Percentiles rank a stretch among this genome's conserved stretches.
Evolutionary conservation across 139 green algal species (phyloP).

Genomic region (Chlorella sp.): DNA sequence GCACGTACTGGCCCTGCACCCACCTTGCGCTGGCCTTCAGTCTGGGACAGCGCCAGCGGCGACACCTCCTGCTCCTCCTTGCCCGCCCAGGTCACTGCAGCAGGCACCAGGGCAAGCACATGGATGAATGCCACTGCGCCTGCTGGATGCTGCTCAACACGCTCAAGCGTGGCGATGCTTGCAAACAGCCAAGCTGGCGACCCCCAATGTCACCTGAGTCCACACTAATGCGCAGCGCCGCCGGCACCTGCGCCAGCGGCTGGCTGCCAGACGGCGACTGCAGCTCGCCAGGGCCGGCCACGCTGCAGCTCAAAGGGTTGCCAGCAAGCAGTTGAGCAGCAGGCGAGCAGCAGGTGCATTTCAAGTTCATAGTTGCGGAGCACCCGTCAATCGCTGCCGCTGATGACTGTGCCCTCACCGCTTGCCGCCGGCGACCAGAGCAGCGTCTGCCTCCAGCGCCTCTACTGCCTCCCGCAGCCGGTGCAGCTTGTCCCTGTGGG

Average conservation of each 20-base stretch:
- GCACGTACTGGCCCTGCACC: too few relatives aligned
- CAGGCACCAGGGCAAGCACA: too few relatives aligned
- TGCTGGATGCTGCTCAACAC: too few relatives aligned
- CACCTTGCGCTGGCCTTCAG: not conserved
- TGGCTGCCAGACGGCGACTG: constrained; percentile 4
- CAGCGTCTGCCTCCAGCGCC: constrained; percentile 35
- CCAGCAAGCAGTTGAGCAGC: too few relatives aligned
- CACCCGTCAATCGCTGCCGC: too few relatives aligned
- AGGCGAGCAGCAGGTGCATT: too few relatives aligned
- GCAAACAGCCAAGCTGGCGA: too few relatives aligned
- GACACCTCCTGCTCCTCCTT: not conserved
- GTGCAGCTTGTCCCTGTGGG: constrained; percentile 31
- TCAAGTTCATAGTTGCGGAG: too few relatives aligned
- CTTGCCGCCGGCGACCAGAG: not conserved
- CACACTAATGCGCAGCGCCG: not conserved
- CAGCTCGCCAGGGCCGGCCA: constrained; percentile 8
- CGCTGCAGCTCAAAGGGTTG: not conserved
- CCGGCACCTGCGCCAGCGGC: not conserved
- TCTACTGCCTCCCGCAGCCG: constrained; percentile 39
- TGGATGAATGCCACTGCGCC: too few relatives aligned
- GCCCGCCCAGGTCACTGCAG: constrained; percentile 33
- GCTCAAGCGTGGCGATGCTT: too few relatives aligned
- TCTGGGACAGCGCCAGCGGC: constrained; percentile 17
- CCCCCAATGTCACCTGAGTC: constrained; percentile 34
- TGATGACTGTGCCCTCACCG: not conserved